phyloP scores from a whole-genome alignment of 495 filamentous ascomycete species.

The Penicillium cosmopolitanum region DNA sequence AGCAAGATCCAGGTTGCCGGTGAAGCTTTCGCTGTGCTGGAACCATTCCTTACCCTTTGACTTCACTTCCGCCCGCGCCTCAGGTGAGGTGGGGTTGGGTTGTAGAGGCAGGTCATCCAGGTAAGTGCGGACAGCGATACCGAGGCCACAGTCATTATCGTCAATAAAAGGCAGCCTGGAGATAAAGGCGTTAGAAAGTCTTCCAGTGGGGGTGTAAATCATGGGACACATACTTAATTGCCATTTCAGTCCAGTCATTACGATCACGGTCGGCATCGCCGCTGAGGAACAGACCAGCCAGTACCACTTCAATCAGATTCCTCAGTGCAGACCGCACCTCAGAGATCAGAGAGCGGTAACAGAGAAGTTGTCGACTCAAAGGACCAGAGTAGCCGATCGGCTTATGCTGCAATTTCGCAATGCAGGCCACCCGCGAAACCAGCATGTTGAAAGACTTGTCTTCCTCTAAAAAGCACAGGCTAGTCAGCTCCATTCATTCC shows the following conservation, averaged over 20 bases:
- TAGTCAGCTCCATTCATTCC: neutral
- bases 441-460: conserved; percentile 75
- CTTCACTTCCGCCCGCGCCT: conserved; percentile 63
- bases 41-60: conserved; percentile 71
- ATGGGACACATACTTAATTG: conserved; percentile 62
- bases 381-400: conserved; percentile 92
- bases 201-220: neutral
- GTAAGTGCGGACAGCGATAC: conserved; percentile 90
- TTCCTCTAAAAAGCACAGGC: conserved; percentile 43
- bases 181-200: conserved; percentile 34
- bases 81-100: conserved; percentile 56
- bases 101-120: conserved; percentile 78
- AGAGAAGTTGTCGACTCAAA: conserved; percentile 84
- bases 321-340: conserved; percentile 76
- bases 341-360: conserved; percentile 80
- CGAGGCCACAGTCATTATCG: conserved; percentile 81
- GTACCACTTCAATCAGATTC: conserved; percentile 79
- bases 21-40: conserved; percentile 74
- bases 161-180: conserved; percentile 84
- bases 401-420: conserved; percentile 80
- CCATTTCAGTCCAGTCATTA: conserved; percentile 70
- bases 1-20: conserved; percentile 74
- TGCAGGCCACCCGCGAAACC: conserved; percentile 80
- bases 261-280: conserved; percentile 74
- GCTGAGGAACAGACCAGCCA: conserved; percentile 77